Evolutionary conservation across 73 alveolate genomes (phyloP), one percentile per base, ranked within the genome.

Genomic region (Urostyla sp.): DNA sequence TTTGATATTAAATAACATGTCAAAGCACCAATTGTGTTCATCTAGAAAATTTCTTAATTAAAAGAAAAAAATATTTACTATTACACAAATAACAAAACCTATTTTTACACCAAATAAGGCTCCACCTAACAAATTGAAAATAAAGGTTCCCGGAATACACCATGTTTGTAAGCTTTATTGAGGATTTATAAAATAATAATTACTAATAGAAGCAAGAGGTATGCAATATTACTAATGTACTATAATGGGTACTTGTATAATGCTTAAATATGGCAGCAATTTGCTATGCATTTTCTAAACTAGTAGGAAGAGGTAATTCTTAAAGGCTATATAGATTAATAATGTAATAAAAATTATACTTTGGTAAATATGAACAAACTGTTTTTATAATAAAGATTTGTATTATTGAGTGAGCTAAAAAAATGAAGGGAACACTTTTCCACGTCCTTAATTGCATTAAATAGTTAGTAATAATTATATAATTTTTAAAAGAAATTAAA

Each of bases 61-160:
- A 57, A 21, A 28, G 27, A 2, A 1, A 26, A 3, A 51, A 50
- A 18, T 20, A 76, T 2, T 74, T 67, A 87, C 80, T 28, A 77
- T 72, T 2, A 85, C 80, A 23, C 84, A 81, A 3, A 82, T 24
- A 15, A 75, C 55, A 75, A 85, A 87, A 0, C 91, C 90, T 20
- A 54, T 36, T 20, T 20, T 37, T 23, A 81, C 77, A 0, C 95
- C 95, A 49, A 87, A 87, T 34, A 87, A 23, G 26, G 95, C 90
- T n/a, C 95, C 95, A 30, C 91, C 90, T 0, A 87, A 67, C 27
- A 87, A 56, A 58, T 87, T 87, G 31, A 87, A 87, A 23, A 80
- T 59, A 55, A 87, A 87, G 6, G 95, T 87, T 13, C 95, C 95
- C 53, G 95, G 95, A 35, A 87, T 87, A 40, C 95, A 87, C 95